Evolutionary conservation across 2,329 filamentous ascomycete genomes (phyloP), one percentile per base, ranked within the genome.

Genomic region (Venturia asperata): DNA sequence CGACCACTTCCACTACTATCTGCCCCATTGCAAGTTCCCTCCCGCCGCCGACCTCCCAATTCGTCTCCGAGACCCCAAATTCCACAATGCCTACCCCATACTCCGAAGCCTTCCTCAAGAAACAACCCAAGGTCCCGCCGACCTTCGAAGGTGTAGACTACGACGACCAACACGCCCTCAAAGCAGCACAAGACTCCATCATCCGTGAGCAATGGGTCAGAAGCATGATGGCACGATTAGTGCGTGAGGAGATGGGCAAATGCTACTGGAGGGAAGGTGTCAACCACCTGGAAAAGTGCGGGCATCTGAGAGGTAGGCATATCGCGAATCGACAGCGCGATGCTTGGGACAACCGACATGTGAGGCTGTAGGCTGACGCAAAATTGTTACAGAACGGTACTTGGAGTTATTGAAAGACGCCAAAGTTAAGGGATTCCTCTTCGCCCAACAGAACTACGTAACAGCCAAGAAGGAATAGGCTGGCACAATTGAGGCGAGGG

Each of bases 261-360:
- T 94, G 90, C 81, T 94, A 94, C 78, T 85, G 86, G 77, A 83
- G 85, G 70, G 89, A 94, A 78, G 91, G 90, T 65, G 89, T 92
- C 70, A 94, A 94, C 77, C 90, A 94, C 76, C 78, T 94, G 76
- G 90, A 93, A 83, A 94, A 93, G 80, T 94, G 90, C 77, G 90
- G 89, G 69, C 81, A 84, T 72, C 77, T 93, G 77, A 83, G 90
- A 88, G 90, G 90, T 94, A 76, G 80, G 37, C 47, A 52, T 34
- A 30, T 24, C 24, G 34, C 49, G 58, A 52, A 41, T 49, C 17
- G 15, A 62, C 52, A 27, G 37, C 30, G 7, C 17, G 21, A 49
- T 52, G 52, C 17, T 13, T n/a, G 9, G 30, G 27, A 37, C n/a
- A 21, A 41, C n/a, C 49, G n/a, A 55, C 11, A 55, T 24, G 19